These are phyloP conservation scores for Coemansia sp. DNA, from an alignment of 371 early-diverging fungal species.

Conservation along the genomic window DNA sequence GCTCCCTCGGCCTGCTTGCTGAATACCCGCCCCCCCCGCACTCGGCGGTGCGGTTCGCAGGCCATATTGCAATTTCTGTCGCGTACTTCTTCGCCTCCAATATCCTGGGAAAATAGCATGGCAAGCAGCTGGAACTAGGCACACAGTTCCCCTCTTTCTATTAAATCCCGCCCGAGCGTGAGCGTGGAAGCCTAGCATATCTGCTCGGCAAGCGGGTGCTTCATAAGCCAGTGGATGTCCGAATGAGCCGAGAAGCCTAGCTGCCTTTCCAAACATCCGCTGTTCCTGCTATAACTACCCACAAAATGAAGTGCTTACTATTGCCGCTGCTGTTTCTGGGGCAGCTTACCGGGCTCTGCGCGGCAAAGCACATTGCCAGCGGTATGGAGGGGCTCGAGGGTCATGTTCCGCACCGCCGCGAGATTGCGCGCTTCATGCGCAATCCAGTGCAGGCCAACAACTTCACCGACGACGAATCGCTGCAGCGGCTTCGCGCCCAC, in stretches of 20 bases:
- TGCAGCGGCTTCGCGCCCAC: constrained; percentile 33
- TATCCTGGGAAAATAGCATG: constrained; percentile 3
- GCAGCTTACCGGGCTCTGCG: constrained; percentile 9
- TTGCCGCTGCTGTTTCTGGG: constrained; percentile 14
- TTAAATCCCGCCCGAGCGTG: neutral
- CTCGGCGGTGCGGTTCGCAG: neutral
- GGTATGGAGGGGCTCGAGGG: constrained; percentile 44
- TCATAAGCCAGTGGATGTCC: constrained; percentile 2
- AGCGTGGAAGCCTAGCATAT: neutral
- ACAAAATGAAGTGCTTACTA: constrained; percentile 7
- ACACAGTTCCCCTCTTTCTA: constrained; percentile 6
- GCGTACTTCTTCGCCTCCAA: neutral
- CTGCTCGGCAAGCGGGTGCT: neutral
- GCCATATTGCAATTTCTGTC: constrained; percentile 4
- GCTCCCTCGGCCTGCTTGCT: neutral
- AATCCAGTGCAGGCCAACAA: constrained; percentile 38
- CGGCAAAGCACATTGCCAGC: constrained; percentile 21
- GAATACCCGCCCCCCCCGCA: too few relatives aligned
- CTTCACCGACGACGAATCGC: constrained; percentile 27
- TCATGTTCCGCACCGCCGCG: constrained; percentile 22
- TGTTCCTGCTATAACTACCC: neutral
- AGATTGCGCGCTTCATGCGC: constrained; percentile 21
- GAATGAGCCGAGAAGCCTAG: neutral
- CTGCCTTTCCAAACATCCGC: neutral
- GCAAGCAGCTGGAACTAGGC: constrained; percentile 5